These are phyloP conservation scores for Pythium guiyangense DNA, from an alignment of 352 stramenopile species.

Conservation along the genomic window DNA sequence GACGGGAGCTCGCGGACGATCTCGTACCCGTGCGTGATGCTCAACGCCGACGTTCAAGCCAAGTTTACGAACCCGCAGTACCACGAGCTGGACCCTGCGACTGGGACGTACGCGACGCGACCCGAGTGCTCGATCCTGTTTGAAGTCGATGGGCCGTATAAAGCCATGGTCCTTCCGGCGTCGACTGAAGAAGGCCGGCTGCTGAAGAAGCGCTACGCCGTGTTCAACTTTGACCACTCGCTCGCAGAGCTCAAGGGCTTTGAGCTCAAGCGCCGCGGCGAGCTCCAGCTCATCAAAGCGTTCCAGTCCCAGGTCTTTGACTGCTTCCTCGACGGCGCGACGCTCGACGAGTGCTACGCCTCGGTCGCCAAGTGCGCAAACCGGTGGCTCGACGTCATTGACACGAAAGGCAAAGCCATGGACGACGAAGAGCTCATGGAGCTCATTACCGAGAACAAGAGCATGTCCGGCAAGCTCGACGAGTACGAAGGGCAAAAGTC, in stretches of 20 bases:
- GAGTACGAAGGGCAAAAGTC: constrained; percentile 98
- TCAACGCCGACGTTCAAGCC: constrained; percentile 98
- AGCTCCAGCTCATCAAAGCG: constrained; percentile 99
- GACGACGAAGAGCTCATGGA: constrained; percentile 97
- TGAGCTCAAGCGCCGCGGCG: constrained; percentile 97
- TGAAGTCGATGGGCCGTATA: constrained; percentile 98
- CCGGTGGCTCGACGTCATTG: constrained; percentile 98
- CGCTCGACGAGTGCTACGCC: constrained; percentile 94
- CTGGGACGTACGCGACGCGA: constrained; percentile 89
- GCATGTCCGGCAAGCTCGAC: constrained; percentile 96
- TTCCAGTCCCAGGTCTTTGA: constrained; percentile 99
- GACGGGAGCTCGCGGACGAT: constrained; percentile 82
- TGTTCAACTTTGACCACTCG: constrained; percentile 84
- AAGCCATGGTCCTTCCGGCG: constrained; percentile 97
- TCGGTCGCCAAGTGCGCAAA: constrained; percentile 96
- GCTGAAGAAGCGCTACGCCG: constrained; percentile 96
- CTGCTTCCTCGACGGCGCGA: constrained; percentile 94
- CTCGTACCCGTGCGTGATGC: constrained; percentile 98
- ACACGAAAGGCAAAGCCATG: constrained; percentile 92
- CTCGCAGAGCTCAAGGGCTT: constrained; percentile 91
- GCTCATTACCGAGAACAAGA: constrained; percentile 98
- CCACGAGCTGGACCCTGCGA: constrained; percentile 48
- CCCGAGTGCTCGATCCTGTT: constrained; percentile 99
- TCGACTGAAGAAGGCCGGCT: constrained; percentile 98
- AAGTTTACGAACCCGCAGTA: constrained; percentile 99